Conservation (phyloP, 2,329 filamentous ascomycete genomes). For the Exophiala mesophila region DNA sequence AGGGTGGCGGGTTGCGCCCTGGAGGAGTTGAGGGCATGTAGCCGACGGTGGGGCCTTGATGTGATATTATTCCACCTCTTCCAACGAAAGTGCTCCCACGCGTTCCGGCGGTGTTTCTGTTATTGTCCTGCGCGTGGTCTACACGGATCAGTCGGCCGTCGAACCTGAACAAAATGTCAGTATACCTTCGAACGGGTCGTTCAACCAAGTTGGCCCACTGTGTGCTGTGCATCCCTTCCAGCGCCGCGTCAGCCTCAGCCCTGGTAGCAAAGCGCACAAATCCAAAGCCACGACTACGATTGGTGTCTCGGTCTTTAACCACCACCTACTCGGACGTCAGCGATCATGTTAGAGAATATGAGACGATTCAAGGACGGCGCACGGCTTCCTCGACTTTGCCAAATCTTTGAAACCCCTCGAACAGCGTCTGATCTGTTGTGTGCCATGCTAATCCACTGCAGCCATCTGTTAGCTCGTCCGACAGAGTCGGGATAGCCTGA, state of each 20-base stretch:
- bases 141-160: conserved; percentile 92
- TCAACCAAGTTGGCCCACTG: conserved; percentile 59
- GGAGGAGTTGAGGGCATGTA: conserved; percentile 21
- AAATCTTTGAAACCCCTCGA: conserved; percentile 88
- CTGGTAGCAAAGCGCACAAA: conserved; percentile 76
- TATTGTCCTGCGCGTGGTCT: conserved; percentile 83
- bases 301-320: conserved; percentile 95
- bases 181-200: conserved; percentile 1
- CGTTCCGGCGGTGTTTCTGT: conserved; percentile 53
- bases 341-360: too few relatives aligned
- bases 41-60: conserved; percentile 35
- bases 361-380: too few relatives aligned
- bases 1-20: conserved; percentile 25
- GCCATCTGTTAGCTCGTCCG: conserved; percentile 11
- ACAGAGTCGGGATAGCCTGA: conserved; percentile 3
- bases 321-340: conserved; percentile 88
- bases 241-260: conserved; percentile 39
- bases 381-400: conserved; percentile 92
- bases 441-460: conserved; percentile 93
- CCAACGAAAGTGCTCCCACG: conserved; percentile 40
- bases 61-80: conserved; percentile 43
- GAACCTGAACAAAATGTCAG: conserved; percentile 56
- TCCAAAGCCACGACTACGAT: conserved; percentile 93
- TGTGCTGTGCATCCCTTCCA: conserved; percentile 42
- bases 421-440: conserved; percentile 82